Evolutionary conservation across 306 rosid genomes (phyloP).

Genomic region (Alnus rubra): DNA sequence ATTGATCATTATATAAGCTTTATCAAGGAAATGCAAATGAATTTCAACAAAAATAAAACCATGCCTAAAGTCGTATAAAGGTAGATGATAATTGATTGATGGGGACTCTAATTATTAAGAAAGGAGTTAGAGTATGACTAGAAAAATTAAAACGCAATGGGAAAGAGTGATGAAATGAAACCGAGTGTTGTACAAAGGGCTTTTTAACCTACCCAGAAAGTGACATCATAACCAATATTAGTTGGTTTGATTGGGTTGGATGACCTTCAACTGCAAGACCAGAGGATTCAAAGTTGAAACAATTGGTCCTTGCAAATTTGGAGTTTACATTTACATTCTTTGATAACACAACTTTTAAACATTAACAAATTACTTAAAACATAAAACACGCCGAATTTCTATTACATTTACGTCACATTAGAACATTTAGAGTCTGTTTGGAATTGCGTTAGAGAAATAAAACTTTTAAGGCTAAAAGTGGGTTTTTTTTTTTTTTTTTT

Average conservation of each 20-base stretch:
- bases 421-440: no score
- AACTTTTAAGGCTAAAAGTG: no score
- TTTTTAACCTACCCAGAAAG: neutral
- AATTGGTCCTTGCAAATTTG: neutral
- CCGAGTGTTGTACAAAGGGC: neutral
- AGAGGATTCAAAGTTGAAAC: neutral
- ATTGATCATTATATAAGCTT: no score
- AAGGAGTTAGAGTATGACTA: neutral
- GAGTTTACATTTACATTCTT: no score
- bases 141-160: neutral
- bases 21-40: no score
- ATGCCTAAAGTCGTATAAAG: neutral
- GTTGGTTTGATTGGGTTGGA: neutral
- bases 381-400: no score
- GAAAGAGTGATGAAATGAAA: neutral
- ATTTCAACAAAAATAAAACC: no score
- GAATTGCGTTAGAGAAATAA: no score
- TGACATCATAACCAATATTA: neutral
- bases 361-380: no score
- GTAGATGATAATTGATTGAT: neutral
- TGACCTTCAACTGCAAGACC: neutral
- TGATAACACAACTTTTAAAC: no score
- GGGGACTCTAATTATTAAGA: neutral
- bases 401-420: no score
- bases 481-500: no score